Percentiles rank a stretch among this genome's conserved stretches.
These are phyloP conservation scores for Xenoacremonium recifei DNA, from an alignment of 2,329 filamentous ascomycete genomes.

Conservation along the genomic window DNA sequence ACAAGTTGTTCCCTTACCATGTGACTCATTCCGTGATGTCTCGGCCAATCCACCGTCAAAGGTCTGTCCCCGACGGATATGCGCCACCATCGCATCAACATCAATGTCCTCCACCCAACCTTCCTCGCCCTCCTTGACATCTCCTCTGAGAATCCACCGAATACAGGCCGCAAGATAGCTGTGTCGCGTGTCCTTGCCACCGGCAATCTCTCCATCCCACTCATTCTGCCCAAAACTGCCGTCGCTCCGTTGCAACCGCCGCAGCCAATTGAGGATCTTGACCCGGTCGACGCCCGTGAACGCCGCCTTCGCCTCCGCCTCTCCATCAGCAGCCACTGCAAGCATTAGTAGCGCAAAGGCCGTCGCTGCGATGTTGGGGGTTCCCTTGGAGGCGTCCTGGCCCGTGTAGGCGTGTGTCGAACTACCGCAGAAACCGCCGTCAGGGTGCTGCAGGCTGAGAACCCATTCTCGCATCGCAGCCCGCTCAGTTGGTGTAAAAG, in stretches of 20 bases:
- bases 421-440: slow-evolving; percentile 86
- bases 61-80: slow-evolving; percentile 70
- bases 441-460: slow-evolving; percentile 78
- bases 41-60: slow-evolving; percentile 87
- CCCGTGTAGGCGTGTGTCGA: slow-evolving; percentile 56
- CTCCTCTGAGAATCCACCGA: slow-evolving; percentile 76
- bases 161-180: slow-evolving; percentile 82
- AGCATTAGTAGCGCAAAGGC: slow-evolving; percentile 83
- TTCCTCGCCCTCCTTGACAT: slow-evolving; percentile 46
- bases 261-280: slow-evolving; percentile 72
- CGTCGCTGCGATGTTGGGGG: slow-evolving; percentile 78
- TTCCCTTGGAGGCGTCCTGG: slow-evolving; percentile 44
- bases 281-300: slow-evolving; percentile 65
- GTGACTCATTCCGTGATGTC: slow-evolving; percentile 75
- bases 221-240: slow-evolving; percentile 90
- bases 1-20: slow-evolving; percentile 54
- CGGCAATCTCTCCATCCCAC: slow-evolving; percentile 59
- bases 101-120: slow-evolving; percentile 70
- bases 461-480: slow-evolving; percentile 68
- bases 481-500: slow-evolving; percentile 49
- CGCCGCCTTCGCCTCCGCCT: slow-evolving; percentile 38
- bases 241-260: slow-evolving; percentile 71
- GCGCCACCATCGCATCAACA: slow-evolving; percentile 64
- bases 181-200: slow-evolving; percentile 82
- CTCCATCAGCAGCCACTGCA: slow-evolving; percentile 46